These are phyloP conservation scores for Guyanaporus albipodus DNA, from an alignment of 768 basidiomycete genomes.

Conservation along the genomic window DNA sequence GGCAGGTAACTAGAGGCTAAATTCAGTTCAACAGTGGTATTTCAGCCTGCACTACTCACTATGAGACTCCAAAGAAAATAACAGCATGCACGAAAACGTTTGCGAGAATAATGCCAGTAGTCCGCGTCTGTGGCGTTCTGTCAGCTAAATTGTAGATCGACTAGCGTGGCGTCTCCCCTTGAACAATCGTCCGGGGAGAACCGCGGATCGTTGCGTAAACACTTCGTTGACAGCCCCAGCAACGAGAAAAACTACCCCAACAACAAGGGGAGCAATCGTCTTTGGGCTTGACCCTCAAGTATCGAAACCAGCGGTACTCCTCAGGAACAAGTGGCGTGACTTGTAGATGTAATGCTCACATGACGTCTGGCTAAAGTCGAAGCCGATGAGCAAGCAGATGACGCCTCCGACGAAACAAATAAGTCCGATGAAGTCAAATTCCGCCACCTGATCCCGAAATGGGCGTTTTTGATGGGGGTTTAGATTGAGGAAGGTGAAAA, in stretches of 20 bases:
- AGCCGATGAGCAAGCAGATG: slow-evolving; percentile 37
- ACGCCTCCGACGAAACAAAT: slow-evolving; percentile 32
- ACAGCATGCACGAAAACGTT: slow-evolving; percentile 33
- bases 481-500: slow-evolving; percentile 36
- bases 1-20: slow-evolving; percentile 33
- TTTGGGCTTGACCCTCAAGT: slow-evolving; percentile 26
- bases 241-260: slow-evolving; percentile 32
- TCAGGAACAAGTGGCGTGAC: too few species aligned
- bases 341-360: too few species aligned
- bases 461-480: slow-evolving; percentile 32
- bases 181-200: slow-evolving; percentile 39
- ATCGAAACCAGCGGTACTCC: too few species aligned
- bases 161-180: too few species aligned
- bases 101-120: slow-evolving; percentile 33
- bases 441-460: slow-evolving; percentile 27
- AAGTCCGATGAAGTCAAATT: slow-evolving; percentile 42
- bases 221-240: slow-evolving; percentile 33
- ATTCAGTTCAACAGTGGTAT: slow-evolving; percentile 3
- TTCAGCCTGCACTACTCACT: slow-evolving; percentile 13
- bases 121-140: too few species aligned
- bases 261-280: slow-evolving; percentile 36
- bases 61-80: slow-evolving; percentile 32
- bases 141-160: too few species aligned
- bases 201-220: slow-evolving; percentile 32
- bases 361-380: slow-evolving; percentile 32